These are phyloP conservation scores for Pythium insidiosum DNA, from an alignment of 352 stramenopile genomes.

Conservation along the genomic window DNA sequence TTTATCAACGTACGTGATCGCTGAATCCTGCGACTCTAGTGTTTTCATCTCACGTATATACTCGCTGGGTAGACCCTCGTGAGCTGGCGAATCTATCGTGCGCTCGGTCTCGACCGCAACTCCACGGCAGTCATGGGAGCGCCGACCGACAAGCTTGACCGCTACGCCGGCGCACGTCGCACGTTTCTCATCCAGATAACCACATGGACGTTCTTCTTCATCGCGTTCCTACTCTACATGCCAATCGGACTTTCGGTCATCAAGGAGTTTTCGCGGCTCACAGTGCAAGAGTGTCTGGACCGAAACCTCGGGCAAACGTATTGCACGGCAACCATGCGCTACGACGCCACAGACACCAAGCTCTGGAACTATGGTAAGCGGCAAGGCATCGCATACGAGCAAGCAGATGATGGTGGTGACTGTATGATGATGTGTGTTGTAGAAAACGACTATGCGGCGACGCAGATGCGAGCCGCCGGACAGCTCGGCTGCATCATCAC, in stretches of 20 bases:
- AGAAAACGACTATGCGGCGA: constrained; percentile 12
- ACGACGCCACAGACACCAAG: constrained; percentile 53
- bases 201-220: constrained; percentile 28
- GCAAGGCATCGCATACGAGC: not conserved
- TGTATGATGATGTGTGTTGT: too few relatives aligned
- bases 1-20: constrained; percentile 39
- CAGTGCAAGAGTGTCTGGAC: constrained; percentile 44
- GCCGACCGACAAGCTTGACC: not conserved
- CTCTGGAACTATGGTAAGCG: constrained; percentile 60
- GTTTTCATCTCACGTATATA: not conserved
- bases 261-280: constrained; percentile 29
- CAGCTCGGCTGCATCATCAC: constrained; percentile 39
- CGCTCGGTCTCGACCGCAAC: too few relatives aligned
- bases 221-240: constrained; percentile 63
- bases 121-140: too few relatives aligned
- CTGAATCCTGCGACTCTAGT: too few relatives aligned
- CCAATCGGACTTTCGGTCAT: constrained; percentile 49
- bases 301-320: constrained; percentile 44
- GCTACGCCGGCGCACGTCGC: not conserved
- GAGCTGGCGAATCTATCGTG: constrained; percentile 47
- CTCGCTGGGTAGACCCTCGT: constrained; percentile 21
- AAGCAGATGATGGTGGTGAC: too few relatives aligned
- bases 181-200: not conserved
- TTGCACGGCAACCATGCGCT: constrained; percentile 44
- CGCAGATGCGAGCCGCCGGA: constrained; percentile 31